A percentile compares a stretch with the other conserved stretches of the same genome.
Conservation (phyloP, 768 basidiomycete genomes). For the Clavulina sp. region DNA sequence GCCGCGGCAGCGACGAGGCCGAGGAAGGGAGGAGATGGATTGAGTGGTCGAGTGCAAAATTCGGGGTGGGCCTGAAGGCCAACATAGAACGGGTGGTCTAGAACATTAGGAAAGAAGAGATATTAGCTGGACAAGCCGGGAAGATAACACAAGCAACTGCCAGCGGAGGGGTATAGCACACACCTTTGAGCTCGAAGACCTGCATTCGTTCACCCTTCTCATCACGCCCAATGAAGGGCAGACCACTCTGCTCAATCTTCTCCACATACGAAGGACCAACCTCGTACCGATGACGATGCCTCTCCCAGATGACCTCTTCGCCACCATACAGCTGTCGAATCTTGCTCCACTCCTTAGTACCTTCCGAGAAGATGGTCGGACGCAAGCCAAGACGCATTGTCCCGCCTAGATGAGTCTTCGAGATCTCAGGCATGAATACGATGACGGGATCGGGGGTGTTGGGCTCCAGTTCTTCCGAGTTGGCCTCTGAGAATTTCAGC, state of each 20-base stretch:
- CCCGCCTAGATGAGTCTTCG: constrained; percentile 93
- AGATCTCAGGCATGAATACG: constrained; percentile 98
- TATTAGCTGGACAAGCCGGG: neutral
- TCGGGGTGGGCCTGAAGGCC: constrained; percentile 96
- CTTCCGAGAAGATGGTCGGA: constrained; percentile 76
- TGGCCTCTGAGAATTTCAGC: constrained; percentile 40
- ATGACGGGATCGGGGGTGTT: constrained; percentile 52
- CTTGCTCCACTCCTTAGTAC: constrained; percentile 52
- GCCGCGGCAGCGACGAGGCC: constrained; percentile 84
- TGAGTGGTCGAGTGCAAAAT: constrained; percentile 93
- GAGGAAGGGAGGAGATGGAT: constrained; percentile 94
- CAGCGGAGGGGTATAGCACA: constrained; percentile 16
- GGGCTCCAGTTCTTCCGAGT: constrained; percentile 63
- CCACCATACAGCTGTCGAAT: constrained; percentile 71
- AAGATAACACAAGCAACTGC: neutral
- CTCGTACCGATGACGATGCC: constrained; percentile 92
- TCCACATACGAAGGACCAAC: constrained; percentile 82
- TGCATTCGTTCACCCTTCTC: constrained; percentile 97
- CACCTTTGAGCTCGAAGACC: constrained; percentile 70
- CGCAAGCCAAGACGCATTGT: constrained; percentile 99
- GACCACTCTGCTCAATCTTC: constrained; percentile 47
- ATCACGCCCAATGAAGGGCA: constrained; percentile 75
- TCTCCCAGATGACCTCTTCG: constrained; percentile 73
- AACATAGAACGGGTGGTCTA: constrained; percentile 88
- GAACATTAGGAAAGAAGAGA: neutral